These are phyloP conservation scores for Colletotrichum abscissum DNA, from an alignment of 2,329 filamentous ascomycete genomes.

Conservation along the genomic window DNA sequence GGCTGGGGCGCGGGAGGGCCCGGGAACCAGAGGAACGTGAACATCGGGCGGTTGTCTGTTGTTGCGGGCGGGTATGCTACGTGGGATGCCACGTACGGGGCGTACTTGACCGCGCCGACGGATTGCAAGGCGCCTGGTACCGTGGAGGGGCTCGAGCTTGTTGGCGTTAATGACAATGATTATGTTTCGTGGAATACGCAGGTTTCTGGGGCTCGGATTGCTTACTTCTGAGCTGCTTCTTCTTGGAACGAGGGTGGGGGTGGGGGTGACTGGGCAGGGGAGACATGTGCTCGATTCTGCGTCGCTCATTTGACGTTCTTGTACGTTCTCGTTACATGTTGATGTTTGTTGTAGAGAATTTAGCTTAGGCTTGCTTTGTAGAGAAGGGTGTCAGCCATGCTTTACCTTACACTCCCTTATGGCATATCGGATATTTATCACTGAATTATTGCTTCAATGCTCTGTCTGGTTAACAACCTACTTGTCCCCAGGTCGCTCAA, in stretches of 20 bases:
- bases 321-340: neutral
- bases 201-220: constrained; percentile 28
- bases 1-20: constrained; percentile 40
- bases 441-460: neutral
- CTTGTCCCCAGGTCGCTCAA: neutral
- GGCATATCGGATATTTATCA: neutral
- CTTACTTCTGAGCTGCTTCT: constrained; percentile 17
- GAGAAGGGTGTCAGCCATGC: neutral
- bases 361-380: neutral
- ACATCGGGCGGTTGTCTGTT: constrained; percentile 29
- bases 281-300: neutral
- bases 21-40: constrained; percentile 42
- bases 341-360: neutral
- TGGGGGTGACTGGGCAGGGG: neutral
- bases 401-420: neutral
- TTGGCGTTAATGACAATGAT: constrained; percentile 34
- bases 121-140: constrained; percentile 34
- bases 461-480: neutral
- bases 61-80: constrained; percentile 15
- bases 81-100: constrained; percentile 33
- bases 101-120: constrained; percentile 29
- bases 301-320: neutral
- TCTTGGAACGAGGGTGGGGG: neutral
- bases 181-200: constrained; percentile 27
- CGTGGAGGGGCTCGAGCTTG: constrained; percentile 34